Percentiles rank a stretch among this genome's conserved stretches.
Conservation (phyloP, 2,329 filamentous ascomycete genomes). For the Alternaria triticimaculans region DNA sequence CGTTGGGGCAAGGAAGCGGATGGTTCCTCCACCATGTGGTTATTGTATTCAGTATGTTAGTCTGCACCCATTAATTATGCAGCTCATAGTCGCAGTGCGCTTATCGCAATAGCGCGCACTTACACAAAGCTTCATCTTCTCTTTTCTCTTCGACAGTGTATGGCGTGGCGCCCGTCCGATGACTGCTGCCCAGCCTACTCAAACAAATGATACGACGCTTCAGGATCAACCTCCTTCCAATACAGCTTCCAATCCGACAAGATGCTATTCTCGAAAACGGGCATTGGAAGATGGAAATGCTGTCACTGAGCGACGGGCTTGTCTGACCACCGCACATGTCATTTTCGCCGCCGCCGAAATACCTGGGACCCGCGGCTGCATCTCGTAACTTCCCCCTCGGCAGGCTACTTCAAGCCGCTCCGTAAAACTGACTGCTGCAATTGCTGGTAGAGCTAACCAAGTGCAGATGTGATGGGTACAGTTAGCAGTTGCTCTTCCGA, state of each 20-base stretch:
- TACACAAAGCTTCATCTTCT: neutral
- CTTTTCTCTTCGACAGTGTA: neutral
- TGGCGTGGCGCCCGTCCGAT: neutral
- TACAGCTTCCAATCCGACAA: neutral
- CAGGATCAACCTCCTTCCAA: neutral
- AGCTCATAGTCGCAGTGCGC: no score
- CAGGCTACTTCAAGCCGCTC: neutral
- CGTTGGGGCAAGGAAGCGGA: no score
- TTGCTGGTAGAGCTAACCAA: no score
- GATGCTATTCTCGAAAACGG: neutral
- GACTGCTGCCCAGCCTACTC: neutral
- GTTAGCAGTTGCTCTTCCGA: neutral
- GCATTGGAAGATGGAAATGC: neutral
- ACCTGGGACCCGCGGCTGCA: neutral
- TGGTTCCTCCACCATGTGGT: no score
- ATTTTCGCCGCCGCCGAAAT: neutral
- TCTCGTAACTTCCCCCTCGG: rapidly evolving
- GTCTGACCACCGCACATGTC: neutral
- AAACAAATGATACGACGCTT: neutral
- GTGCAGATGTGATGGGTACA: no score
- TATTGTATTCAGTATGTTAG: no score
- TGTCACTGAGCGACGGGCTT: neutral
- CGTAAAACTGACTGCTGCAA: neutral
- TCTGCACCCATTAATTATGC: no score
- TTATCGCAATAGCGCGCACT: no score